Percentiles rank a stretch among this genome's conserved stretches.
These are phyloP conservation scores for Prunus yedoensis DNA, from an alignment of 331 rosid genomes.

Conservation along the genomic window DNA sequence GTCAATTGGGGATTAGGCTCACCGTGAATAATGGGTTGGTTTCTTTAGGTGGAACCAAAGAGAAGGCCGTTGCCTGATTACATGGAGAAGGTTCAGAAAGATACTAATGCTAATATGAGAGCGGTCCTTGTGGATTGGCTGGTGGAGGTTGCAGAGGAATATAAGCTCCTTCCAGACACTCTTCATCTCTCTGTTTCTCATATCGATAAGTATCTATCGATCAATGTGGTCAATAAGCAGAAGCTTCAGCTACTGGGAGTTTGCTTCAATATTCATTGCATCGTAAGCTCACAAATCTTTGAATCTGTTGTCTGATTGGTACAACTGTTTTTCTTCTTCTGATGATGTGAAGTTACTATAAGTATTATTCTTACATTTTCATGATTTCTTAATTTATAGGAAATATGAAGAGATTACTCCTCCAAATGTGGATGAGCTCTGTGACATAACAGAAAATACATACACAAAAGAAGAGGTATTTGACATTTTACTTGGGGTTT, in stretches of 20 bases:
- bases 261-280: neutral
- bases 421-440: slow-evolving; percentile 44
- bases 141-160: slow-evolving; percentile 50
- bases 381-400: neutral
- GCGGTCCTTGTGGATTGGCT: slow-evolving; percentile 53
- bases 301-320: neutral
- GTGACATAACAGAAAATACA: slow-evolving; percentile 40
- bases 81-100: slow-evolving; percentile 46
- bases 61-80: slow-evolving; percentile 2
- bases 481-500: too few species aligned
- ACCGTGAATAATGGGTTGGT: too few species aligned
- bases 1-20: neutral
- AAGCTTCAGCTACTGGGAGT: slow-evolving; percentile 45
- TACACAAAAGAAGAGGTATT: too few species aligned
- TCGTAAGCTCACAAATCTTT: neutral
- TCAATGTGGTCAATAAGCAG: slow-evolving; percentile 24
- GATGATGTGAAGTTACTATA: neutral
- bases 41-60: too few species aligned
- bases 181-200: slow-evolving; percentile 33
- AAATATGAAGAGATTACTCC: too few species aligned
- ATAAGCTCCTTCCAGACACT: slow-evolving; percentile 37
- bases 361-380: neutral
- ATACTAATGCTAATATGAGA: slow-evolving; percentile 1
- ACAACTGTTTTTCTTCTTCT: neutral
- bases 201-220: slow-evolving; percentile 34